Base-by-base conservation (phyloP, 1,284 basidiomycete species). In the Malassezia furfur region DNA sequence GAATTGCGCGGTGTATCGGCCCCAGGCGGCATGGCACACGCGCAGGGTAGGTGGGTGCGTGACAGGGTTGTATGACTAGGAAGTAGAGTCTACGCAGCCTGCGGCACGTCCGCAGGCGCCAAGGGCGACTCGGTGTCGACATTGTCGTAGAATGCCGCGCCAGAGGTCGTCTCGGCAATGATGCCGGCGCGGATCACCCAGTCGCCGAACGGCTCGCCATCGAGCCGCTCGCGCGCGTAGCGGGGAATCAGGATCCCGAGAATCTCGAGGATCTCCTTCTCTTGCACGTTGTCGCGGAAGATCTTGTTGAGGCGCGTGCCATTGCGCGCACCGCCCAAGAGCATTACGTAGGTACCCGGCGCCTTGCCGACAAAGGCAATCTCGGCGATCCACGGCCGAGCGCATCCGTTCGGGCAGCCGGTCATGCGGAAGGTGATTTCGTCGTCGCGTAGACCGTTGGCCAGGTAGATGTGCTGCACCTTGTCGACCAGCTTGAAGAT, bases 321-420 rank as follows among this genome's bases (percentile, higher is more conserved):
- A 63, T 88, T 81, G 79, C 90, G 93, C 8, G 89, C 90, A 59
- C 93, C 94, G 54, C 94, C 93, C 22, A 98, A 84, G 41, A 96
- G 82, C 91, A 98, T 96, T 45, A 86, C 76, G 75, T 98, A 98
- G 39, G 84, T 83, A 17, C 90, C 91, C 1, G 87, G 89, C 0
- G 93, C 91, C 78, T 96, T 98, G 49, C 93, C 93, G 45, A 98
- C 85, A 67, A 98, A 96, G 0, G 89, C 91, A 36, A 96, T 82
- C 79, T 98, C 91, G 80, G 78, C 93, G 52, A 93, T 79, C 78
- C 93, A 96, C n/a, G 93, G 91, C 59, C 91, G 49, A 34, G 65
- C 62, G 52, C 75, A 77, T 8, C 74, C 72, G 58, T 76, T 76
- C 31, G 76, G 71, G 60, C 75, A 77, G 28, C 72, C 75, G 2